A percentile compares a stretch with the other conserved stretches of the same genome.
Evolutionary conservation across 331 rosid species (phyloP).

Genomic region (Malus hybrid): DNA sequence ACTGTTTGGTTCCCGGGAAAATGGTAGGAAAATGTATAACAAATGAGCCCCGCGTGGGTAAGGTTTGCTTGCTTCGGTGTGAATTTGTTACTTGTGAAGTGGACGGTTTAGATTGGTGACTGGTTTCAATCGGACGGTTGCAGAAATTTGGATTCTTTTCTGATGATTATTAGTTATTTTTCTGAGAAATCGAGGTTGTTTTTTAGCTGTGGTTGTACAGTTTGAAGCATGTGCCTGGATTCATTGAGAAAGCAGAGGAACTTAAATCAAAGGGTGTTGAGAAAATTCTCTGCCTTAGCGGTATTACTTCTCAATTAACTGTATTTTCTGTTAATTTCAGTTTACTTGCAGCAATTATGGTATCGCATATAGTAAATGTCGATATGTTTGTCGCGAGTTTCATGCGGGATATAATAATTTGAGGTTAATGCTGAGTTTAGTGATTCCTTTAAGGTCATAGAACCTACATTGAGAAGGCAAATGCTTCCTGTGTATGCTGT

Average conservation of each 20-base stretch:
- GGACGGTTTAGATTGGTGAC: not conserved
- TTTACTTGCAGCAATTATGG: not conserved
- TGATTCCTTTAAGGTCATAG: not conserved
- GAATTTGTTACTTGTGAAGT: not conserved
- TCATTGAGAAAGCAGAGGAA: constrained; percentile 70
- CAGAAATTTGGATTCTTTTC: not conserved
- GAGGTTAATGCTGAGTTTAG: not conserved
- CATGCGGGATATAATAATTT: not conserved
- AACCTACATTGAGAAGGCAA: not conserved
- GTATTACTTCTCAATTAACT: constrained; percentile 13
- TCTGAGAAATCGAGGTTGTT: not conserved
- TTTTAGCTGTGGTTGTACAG: constrained; percentile 22
- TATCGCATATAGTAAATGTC: not conserved
- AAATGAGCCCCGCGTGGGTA: not conserved
- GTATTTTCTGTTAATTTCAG: not conserved
- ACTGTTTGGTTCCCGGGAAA: not conserved
- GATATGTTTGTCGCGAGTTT: not conserved
- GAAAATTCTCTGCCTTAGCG: constrained; percentile 68
- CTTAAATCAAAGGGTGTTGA: constrained; percentile 81
- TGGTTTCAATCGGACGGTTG: not conserved
- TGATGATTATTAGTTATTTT: not conserved
- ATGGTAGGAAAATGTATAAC: not conserved
- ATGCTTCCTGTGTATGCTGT: not conserved
- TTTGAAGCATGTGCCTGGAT: constrained; percentile 93
- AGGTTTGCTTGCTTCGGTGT: not conserved